Base-by-base conservation (phyloP, 768 basidiomycete species). In the Pulveroboletus frians region DNA sequence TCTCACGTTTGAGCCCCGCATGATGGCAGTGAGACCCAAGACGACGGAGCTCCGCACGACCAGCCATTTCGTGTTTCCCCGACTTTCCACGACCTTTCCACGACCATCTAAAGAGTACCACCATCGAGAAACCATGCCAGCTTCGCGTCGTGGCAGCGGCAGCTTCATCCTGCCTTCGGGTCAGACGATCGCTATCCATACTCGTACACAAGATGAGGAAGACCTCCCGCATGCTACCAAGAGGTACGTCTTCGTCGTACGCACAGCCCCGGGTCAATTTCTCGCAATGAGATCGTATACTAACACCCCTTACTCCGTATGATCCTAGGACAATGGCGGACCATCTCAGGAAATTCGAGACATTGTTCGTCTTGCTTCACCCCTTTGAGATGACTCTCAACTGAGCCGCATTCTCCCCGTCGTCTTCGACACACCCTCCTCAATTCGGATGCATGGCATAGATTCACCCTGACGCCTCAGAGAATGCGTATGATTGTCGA, bases 401-500 rank as follows among this genome's bases (percentile, higher is more conserved):
- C 51, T 58, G 10, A 59, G 39, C 31, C 9, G 15, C 47, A 43
- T 32, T n/a, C 32, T 20, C 8, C 43, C 13, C 35, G 35, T 26
- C 39, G 15, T 21, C 13, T 14, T 29, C 34, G 40, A 42, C 35
- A 35, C 31, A 39, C 27, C 4, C 23, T 35, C 11, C 31, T 23
- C 20, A 11, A 1, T 17, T 37, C 43, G 39, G 15, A 41, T 30
- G 21, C 15, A n/a, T 36, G 13, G 8, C 32, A 46, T 61, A 89
- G 88, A 60, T 92, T 92, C 67, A 89, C 87, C 11, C 68, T 93
- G 56, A 92, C 89, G 8, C 88, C 91, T 14, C 91, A 92, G 66
- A 71, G 92, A 50, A 93, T 94, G 92, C 78, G 92, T 41, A 95
- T 94, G 81, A 96, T 98, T 62, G 92, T 94, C 21, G 91, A 96